phyloP scores from a whole-genome alignment of 1,284 basidiomycete species.

The Cutaneotrichosporon sp. region DNA sequence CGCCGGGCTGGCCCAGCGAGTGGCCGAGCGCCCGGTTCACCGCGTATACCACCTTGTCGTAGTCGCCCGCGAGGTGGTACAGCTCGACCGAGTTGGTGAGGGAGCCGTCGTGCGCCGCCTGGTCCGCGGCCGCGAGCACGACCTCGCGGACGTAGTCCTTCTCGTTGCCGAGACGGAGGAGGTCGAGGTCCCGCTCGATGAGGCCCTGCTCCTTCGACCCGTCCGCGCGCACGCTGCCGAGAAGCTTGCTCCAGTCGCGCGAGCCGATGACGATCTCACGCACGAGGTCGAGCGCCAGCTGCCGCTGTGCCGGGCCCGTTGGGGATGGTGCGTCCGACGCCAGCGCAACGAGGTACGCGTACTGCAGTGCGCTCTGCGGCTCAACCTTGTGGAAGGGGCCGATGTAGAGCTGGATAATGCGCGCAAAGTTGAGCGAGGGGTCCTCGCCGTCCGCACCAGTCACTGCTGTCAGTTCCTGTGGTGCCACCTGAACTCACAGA shows the following conservation, averaged over 20 bases:
- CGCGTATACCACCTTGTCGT: conserved; percentile 81
- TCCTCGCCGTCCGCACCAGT: conserved; percentile 59
- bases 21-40: conserved; percentile 89
- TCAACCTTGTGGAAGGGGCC: conserved; percentile 89
- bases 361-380: conserved; percentile 90
- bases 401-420: conserved; percentile 89
- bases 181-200: conserved; percentile 76
- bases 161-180: conserved; percentile 72
- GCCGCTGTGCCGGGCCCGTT: conserved; percentile 78
- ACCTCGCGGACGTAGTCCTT: conserved; percentile 80
- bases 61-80: conserved; percentile 92
- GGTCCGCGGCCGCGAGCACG: conserved; percentile 74
- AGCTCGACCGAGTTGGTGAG: conserved; percentile 90
- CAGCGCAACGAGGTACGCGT: conserved; percentile 87
- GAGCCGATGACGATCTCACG: conserved; percentile 85
- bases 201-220: conserved; percentile 85
- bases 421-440: conserved; percentile 70
- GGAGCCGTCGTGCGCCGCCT: conserved; percentile 67
- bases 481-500: conserved; percentile 62
- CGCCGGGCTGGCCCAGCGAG: conserved; percentile 65
- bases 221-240: conserved; percentile 86
- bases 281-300: conserved; percentile 82
- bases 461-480: conserved; percentile 48
- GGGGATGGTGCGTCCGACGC: conserved; percentile 65
- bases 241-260: conserved; percentile 77